These are phyloP conservation scores for Botrytis medusae DNA, from an alignment of 2,329 filamentous ascomycete genomes.

Conservation along the genomic window DNA sequence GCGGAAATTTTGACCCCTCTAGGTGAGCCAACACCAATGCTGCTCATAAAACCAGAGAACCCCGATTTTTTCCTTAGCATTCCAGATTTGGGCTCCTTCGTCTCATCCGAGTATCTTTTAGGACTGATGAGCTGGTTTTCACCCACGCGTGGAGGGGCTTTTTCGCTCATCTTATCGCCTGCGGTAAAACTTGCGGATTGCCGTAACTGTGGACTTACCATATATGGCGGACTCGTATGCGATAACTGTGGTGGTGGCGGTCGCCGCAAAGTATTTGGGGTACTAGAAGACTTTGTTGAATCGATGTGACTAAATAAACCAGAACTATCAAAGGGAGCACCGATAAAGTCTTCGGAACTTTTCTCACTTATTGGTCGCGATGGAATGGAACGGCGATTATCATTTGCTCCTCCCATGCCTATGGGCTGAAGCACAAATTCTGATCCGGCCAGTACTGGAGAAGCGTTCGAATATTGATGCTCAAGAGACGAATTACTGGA, in stretches of 20 bases:
- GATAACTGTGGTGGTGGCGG: slow-evolving; percentile 48
- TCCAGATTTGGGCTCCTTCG: slow-evolving; percentile 59
- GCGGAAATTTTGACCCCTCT: slow-evolving; percentile 95
- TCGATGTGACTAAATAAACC: slow-evolving; percentile 62
- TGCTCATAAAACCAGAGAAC: slow-evolving; percentile 85
- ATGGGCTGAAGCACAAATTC: slow-evolving; percentile 31
- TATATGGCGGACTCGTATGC: slow-evolving; percentile 53
- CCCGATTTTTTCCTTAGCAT: slow-evolving; percentile 80
- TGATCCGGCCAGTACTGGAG: slow-evolving; percentile 35
- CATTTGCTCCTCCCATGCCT: slow-evolving; percentile 26
- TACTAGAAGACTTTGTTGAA: slow-evolving; percentile 40
- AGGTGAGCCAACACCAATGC: slow-evolving; percentile 74
- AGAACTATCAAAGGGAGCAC: slow-evolving; percentile 64
- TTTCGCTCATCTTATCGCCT: slow-evolving; percentile 51
- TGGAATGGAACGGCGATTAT: slow-evolving; percentile 41
- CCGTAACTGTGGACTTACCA: slow-evolving; percentile 57
- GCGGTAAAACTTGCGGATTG: slow-evolving; percentile 66
- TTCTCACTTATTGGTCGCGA: slow-evolving; percentile 46
- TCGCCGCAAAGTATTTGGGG: slow-evolving; percentile 42
- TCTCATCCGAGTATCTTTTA: slow-evolving; percentile 80
- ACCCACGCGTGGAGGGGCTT: slow-evolving; percentile 44
- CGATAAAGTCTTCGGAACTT: slow-evolving; percentile 60
- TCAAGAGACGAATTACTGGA: slow-evolving; percentile 42
- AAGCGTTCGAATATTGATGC: slow-evolving; percentile 36
- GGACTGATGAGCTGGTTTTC: slow-evolving; percentile 53